These are phyloP conservation scores for Prunus mira DNA, from an alignment of 306 rosid species.

Conservation along the genomic window DNA sequence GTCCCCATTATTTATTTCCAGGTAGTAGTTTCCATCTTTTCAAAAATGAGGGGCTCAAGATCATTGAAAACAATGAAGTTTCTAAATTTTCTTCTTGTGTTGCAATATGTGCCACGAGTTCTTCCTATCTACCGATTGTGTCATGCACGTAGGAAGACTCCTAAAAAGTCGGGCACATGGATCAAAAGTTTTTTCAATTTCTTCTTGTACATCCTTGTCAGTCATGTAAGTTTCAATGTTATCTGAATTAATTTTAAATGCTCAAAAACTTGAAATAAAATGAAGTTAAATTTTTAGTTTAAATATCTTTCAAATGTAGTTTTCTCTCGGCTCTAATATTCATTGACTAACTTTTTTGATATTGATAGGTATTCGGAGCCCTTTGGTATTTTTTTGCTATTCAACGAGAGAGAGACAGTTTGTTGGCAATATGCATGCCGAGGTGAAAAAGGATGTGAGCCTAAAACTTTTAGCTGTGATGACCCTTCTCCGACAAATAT, in stretches of 20 bases:
- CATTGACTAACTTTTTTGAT: too few species aligned
- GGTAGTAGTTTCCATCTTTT: neutral
- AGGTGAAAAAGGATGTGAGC: neutral
- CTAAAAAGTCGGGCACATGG: neutral
- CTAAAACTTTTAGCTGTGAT: neutral
- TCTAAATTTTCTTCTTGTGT: neutral
- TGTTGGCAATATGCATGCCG: neutral
- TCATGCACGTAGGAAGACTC: neutral
- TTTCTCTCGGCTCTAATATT: neutral
- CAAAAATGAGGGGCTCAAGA: neutral
- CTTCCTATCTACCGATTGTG: neutral
- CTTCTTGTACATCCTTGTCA: neutral
- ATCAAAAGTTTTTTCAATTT: neutral
- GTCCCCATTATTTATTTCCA: neutral
- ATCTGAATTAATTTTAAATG: too few species aligned
- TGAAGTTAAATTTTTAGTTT: too few species aligned
- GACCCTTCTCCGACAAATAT: neutral
- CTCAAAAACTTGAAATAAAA: too few species aligned
- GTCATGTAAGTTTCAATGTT: neutral
- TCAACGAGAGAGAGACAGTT: neutral
- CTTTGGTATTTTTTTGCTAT: neutral
- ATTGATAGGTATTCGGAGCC: neutral
- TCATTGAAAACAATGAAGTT: neutral
- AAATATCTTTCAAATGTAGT: too few species aligned
- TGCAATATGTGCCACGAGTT: constrained; percentile 11